A percentile compares a stretch with the other conserved stretches of the same genome.
Conservation (phyloP, 169 alveolate genomes). For the Theileria annulata region DNA sequence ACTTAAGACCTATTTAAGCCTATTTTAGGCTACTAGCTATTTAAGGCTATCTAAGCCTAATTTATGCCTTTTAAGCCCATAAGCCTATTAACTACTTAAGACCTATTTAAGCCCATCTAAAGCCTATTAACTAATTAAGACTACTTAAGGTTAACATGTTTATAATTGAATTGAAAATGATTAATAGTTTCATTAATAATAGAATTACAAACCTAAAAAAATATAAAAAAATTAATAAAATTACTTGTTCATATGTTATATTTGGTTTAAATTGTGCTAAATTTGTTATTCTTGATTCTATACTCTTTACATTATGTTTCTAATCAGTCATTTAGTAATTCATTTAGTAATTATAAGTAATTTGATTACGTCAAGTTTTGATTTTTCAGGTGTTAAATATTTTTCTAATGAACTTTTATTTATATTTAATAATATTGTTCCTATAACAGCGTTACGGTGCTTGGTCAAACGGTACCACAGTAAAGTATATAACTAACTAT, state of each 20-base stretch:
- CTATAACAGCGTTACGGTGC: constrained; percentile 45
- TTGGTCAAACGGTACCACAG: too few species aligned
- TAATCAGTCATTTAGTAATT: background rate
- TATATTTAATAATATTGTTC: constrained; percentile 84
- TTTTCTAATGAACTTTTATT: constrained; percentile 69
- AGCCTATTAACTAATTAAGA: too few species aligned
- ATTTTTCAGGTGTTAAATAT: constrained; percentile 83
- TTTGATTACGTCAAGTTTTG: constrained; percentile 61
- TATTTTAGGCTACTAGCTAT: too few species aligned
- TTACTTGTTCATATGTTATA: constrained; percentile 25
- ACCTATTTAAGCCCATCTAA: too few species aligned
- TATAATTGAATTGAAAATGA: constrained; percentile 4
- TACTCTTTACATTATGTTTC: constrained; percentile 83
- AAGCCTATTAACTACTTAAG: too few species aligned
- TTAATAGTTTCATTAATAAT: constrained; percentile 43
- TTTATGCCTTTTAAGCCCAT: too few species aligned
- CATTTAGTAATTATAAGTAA: background rate
- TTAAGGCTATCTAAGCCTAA: too few species aligned
- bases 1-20: too few species aligned
- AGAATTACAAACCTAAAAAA: constrained; percentile 39
- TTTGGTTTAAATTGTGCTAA: constrained; percentile 66
- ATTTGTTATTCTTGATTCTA: constrained; percentile 79
- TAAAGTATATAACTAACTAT: too few species aligned
- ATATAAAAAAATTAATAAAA: background rate
- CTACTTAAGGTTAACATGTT: too few species aligned